Evolutionary conservation across 2,329 filamentous ascomycete species (phyloP), one percentile per base, ranked within the genome.

Genomic region (Aspergillus sclerotialis): DNA sequence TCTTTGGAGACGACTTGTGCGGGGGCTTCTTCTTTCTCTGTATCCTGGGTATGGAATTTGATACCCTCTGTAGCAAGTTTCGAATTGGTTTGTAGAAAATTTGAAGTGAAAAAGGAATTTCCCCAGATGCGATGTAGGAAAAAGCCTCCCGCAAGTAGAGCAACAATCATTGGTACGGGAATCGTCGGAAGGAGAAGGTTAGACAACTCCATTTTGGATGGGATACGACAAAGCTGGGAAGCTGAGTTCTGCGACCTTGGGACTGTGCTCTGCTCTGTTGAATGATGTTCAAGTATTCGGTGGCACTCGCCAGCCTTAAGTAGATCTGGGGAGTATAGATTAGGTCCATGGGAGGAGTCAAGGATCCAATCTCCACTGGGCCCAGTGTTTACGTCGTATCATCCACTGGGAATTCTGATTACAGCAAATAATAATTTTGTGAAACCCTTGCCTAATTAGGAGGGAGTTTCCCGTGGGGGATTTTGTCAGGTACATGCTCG

Each of bases 1-100:
- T 67, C 63, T 39, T 66, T 65, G 7, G 40, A 48, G 2, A 67
- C 63, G 0, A 26, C 12, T n/a, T 29, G 23, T 18, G 21, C 10
- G 8, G 8, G 3, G 10, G 26, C 13, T 7, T 28, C 13, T 13
- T 28, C 9, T 8, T 10, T 10, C 13, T n/a, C 11, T 13, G 26
- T n/a, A 7, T n/a, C 26, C n/a, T n/a, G n/a, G n/a, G n/a, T n/a
- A n/a, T n/a, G n/a, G 13, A 28, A n/a, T 7, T 13, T 13, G 10
- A 12, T 13, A 7, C 9, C 9, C 5, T 28, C 3, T 10, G 10
- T 28, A n/a, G n/a, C n/a, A 6, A 23, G 19, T 6, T 6, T 7
- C 10, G 19, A 7, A 23, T 23, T 23, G 6, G 19, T 6, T 23
- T 7, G 6, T 10, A 7, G 6, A 10, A 6, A 6, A 10, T 23